phyloP scores from a whole-genome alignment of 106 monocot genomes.

The Dioscorea alata region DNA sequence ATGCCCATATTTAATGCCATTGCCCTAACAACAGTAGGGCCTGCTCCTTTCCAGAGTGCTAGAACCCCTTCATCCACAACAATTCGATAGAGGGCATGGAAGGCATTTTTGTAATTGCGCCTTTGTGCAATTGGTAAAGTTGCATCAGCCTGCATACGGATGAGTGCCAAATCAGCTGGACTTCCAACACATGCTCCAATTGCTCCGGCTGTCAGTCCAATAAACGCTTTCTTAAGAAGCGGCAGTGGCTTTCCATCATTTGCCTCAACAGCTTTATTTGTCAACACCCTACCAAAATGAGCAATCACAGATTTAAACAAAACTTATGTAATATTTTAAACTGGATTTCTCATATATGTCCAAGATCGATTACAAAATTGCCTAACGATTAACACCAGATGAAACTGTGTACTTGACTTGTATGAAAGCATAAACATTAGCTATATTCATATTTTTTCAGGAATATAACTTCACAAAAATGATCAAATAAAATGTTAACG shows the following conservation, averaged over 20 bases:
- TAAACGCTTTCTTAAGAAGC: constrained; percentile 73
- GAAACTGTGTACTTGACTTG: no score
- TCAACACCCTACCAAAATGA: constrained; percentile 17
- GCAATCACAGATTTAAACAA: not conserved
- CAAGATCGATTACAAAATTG: no score
- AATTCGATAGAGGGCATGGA: constrained; percentile 75
- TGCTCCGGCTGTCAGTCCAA: constrained; percentile 85
- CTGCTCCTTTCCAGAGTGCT: constrained; percentile 88
- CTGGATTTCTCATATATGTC: no score
- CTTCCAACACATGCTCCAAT: constrained; percentile 77
- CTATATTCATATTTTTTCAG: no score
- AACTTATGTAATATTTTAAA: no score
- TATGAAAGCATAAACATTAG: no score
- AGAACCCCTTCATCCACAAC: constrained; percentile 71
- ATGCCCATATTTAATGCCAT: constrained; percentile 95
- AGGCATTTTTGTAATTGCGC: constrained; percentile 71
- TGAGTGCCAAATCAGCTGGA: constrained; percentile 89
- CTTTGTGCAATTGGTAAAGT: constrained; percentile 72
- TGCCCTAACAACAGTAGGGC: constrained; percentile 78
- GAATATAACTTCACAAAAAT: no score
- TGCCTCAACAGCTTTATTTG: constrained; percentile 80
- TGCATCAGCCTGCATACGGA: constrained; percentile 93
- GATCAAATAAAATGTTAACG: no score
- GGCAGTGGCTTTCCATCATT: constrained; percentile 86
- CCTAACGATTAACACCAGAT: no score